Conservation (phyloP, 225 moss, liverwort and hornwort species). For the Physcomitrellopsis africana region DNA sequence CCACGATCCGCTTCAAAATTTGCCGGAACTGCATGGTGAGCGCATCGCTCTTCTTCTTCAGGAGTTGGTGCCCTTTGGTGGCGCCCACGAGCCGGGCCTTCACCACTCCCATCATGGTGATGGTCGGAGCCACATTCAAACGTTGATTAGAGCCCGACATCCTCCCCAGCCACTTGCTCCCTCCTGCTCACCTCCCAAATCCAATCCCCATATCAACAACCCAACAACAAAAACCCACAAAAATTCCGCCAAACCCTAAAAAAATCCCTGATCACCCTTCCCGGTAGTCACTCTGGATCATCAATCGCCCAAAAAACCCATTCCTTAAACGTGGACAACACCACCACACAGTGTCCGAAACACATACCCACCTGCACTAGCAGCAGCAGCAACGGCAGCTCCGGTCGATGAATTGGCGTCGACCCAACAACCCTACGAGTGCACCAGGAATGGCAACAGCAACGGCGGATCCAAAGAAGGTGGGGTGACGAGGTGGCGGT, state of each 20-base stretch:
- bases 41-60: constrained; percentile 94
- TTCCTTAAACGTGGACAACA: no score
- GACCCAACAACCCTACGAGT: no score
- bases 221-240: background rate
- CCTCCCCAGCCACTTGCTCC: background rate
- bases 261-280: background rate
- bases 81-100: constrained; percentile 80
- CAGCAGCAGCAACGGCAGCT: no score
- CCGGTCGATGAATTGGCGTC: no score
- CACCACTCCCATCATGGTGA: constrained; percentile 83
- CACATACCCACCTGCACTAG: no score
- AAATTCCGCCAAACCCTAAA: constrained; percentile 30
- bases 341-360: no score
- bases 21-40: constrained; percentile 88
- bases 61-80: constrained; percentile 86
- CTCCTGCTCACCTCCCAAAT: constrained; percentile 14
- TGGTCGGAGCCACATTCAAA: constrained; percentile 83
- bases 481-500: no score
- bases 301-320: background rate
- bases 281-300: background rate
- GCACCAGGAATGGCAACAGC: no score
- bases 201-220: background rate
- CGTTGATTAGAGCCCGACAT: constrained; percentile 72
- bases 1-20: constrained; percentile 78
- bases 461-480: no score